These are phyloP conservation scores for Globisporangium polare DNA, from an alignment of 352 stramenopile species.

Conservation along the genomic window DNA sequence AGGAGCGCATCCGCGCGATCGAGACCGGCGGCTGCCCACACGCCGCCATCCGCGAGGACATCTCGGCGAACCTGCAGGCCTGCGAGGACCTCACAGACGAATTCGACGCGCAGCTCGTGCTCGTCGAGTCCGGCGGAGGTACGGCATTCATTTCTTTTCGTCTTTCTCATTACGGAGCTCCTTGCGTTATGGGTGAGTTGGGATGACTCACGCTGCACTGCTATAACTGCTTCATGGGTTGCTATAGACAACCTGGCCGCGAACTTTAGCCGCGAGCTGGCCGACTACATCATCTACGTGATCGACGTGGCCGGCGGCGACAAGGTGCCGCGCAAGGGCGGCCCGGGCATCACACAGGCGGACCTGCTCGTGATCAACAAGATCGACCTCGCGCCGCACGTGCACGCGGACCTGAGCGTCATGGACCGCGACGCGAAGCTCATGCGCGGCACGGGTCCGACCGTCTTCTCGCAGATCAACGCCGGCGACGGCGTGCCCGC, in stretches of 20 bases:
- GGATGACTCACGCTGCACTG: no score
- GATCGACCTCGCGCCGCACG: slow-evolving; percentile 95
- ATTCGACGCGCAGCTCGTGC: slow-evolving; percentile 81
- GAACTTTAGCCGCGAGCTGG: slow-evolving; percentile 97
- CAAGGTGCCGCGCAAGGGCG: slow-evolving; percentile 97
- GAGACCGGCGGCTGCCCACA: slow-evolving; percentile 98
- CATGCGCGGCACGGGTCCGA: slow-evolving; percentile 94
- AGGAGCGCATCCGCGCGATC: slow-evolving; percentile 92
- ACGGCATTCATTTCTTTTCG: no score
- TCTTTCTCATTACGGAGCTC: neutral
- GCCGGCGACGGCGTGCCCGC: slow-evolving; percentile 84
- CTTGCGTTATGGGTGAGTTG: neutral
- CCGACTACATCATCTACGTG: slow-evolving; percentile 99
- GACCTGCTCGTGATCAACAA: slow-evolving; percentile 99
- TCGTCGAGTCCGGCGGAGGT: slow-evolving; percentile 90
- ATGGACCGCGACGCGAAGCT: slow-evolving; percentile 94
- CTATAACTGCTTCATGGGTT: no score
- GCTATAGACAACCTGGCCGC: slow-evolving; percentile 94
- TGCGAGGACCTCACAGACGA: slow-evolving; percentile 93
- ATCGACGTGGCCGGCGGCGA: slow-evolving; percentile 98
- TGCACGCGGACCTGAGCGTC: slow-evolving; percentile 92
- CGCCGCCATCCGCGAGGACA: slow-evolving; percentile 96
- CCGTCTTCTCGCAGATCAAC: slow-evolving; percentile 96
- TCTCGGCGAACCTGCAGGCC: slow-evolving; percentile 95
- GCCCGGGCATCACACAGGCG: slow-evolving; percentile 96